Conservation (phyloP, 2,329 filamentous ascomycete species). For the Escovopsis sp. region DNA sequence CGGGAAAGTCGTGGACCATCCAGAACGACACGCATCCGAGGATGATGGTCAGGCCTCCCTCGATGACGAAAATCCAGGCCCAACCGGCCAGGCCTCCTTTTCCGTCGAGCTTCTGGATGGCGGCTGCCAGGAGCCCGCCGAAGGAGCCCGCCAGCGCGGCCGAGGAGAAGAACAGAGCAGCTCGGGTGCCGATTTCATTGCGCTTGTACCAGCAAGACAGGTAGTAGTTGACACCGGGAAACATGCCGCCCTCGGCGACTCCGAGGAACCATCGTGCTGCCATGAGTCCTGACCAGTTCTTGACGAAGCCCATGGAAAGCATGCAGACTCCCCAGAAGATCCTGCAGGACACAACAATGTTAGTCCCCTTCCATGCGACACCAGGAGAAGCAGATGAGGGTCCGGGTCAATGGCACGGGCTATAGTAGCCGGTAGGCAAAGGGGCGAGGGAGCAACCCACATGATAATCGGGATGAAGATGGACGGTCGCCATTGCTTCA, state of each 20-base stretch:
- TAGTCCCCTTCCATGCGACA: constrained; percentile 4
- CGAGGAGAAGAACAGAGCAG: constrained; percentile 71
- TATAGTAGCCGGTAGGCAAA: no score
- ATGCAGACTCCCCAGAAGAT: constrained; percentile 52
- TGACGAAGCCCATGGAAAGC: constrained; percentile 52
- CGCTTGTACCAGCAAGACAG: constrained; percentile 74
- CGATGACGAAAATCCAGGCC: constrained; percentile 54
- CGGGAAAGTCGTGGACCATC: constrained; percentile 72
- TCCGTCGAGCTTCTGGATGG: constrained; percentile 54
- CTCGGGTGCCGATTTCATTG: constrained; percentile 63
- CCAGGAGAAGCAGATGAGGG: not conserved
- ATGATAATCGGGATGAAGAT: constrained; percentile 75
- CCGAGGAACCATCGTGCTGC: constrained; percentile 58
- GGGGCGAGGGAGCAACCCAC: constrained; percentile 33
- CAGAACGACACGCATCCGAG: constrained; percentile 56
- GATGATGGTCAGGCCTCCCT: constrained; percentile 54
- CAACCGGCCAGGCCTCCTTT: constrained; percentile 40
- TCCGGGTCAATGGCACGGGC: no score
- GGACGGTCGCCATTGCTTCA: constrained; percentile 61
- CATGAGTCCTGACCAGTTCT: constrained; percentile 49
- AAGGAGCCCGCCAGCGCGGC: constrained; percentile 68
- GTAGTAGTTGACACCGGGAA: constrained; percentile 66
- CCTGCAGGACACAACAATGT: constrained; percentile 19
- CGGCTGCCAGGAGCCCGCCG: constrained; percentile 57
- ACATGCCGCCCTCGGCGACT: constrained; percentile 58